These are phyloP conservation scores for Hanseniaspora opuntiae DNA, from an alignment of 805 yeast genomes.

Conservation along the genomic window DNA sequence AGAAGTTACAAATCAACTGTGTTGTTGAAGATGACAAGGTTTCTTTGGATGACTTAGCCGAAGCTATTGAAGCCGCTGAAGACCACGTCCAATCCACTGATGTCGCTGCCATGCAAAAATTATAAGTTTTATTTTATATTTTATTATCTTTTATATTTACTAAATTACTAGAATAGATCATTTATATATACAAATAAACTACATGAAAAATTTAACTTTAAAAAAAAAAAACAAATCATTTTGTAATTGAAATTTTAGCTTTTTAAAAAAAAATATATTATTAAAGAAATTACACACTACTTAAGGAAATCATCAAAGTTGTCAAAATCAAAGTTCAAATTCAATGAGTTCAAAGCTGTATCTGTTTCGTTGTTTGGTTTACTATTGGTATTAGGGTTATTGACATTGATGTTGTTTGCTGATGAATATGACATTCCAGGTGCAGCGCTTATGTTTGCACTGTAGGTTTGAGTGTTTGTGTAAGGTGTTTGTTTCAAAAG, in stretches of 20 bases:
- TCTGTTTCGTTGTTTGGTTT: neutral
- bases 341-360: neutral
- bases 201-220: neutral
- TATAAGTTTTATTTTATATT: constrained; percentile 34
- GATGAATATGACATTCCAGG: neutral
- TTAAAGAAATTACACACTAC: neutral
- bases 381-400: neutral
- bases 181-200: too few relatives aligned
- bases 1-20: constrained; percentile 95
- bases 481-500: constrained; percentile 6
- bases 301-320: constrained; percentile 11
- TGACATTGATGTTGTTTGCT: neutral
- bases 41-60: constrained; percentile 79
- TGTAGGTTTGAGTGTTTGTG: neutral
- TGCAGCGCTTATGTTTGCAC: neutral
- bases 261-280: too few relatives aligned
- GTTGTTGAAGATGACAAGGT: constrained; percentile 97
- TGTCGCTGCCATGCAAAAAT: constrained; percentile 95
- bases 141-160: neutral
- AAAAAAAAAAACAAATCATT: neutral
- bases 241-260: too few relatives aligned
- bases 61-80: constrained; percentile 70
- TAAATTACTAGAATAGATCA: neutral
- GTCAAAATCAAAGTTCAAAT: constrained; percentile 11
- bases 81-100: constrained; percentile 99